Conservation (phyloP, 257 asterid species). For the Fraxinus cuspidata region DNA sequence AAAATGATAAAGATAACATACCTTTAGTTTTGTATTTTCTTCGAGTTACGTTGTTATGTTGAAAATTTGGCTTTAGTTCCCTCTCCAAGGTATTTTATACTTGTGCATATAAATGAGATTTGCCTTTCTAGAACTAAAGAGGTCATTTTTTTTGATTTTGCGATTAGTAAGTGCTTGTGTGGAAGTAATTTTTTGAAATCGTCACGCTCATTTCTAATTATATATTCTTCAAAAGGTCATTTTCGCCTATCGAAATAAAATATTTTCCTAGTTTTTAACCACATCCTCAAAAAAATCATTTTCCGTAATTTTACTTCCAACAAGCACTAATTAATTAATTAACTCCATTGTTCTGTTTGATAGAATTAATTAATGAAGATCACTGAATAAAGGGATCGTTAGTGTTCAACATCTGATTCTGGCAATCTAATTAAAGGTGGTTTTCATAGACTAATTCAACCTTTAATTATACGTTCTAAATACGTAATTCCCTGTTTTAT, state of each 20-base stretch:
- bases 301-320: too few species aligned
- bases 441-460: constrained; percentile 24
- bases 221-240: too few species aligned
- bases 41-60: neutral
- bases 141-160: too few species aligned
- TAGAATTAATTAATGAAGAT: neutral
- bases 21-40: neutral
- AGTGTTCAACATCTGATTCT: constrained; percentile 23
- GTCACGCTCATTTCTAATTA: too few species aligned
- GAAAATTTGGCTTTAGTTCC: neutral
- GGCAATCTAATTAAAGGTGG: constrained; percentile 31
- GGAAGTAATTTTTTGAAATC: too few species aligned
- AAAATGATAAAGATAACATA: too few species aligned
- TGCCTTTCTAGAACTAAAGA: neutral
- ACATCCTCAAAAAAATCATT: too few species aligned
- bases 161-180: neutral
- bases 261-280: too few species aligned
- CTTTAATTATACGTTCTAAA: constrained; percentile 33
- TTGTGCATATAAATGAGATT: neutral
- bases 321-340: neutral
- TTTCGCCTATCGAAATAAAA: too few species aligned
- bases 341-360: neutral
- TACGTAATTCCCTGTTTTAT: constrained; percentile 20
- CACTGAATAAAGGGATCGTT: constrained; percentile 22
- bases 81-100: neutral